Percentiles rank a stretch among this genome's conserved stretches.
Conservation (phyloP, 306 rosid species). For the Citrullus mucosospermus region DNA sequence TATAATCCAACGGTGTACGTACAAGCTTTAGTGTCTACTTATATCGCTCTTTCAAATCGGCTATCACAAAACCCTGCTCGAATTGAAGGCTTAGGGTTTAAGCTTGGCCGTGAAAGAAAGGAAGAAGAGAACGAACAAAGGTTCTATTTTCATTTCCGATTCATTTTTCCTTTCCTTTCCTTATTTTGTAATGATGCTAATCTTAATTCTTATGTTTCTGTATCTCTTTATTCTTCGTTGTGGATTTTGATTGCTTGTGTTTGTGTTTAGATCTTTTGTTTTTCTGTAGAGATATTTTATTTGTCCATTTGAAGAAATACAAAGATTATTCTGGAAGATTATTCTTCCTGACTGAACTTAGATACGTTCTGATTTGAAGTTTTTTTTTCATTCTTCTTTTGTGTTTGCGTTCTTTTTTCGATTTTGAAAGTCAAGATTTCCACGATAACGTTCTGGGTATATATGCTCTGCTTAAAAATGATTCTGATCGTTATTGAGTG, state of each 20-base stretch:
- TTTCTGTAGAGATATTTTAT: background rate
- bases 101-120: background rate
- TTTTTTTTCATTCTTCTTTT: background rate
- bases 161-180: background rate
- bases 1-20: background rate
- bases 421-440: background rate
- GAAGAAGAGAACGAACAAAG: background rate
- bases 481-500: background rate
- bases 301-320: background rate
- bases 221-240: too few species aligned
- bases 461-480: background rate
- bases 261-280: background rate
- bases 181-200: background rate
- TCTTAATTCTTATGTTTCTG: background rate
- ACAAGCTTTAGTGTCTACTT: background rate
- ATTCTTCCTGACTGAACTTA: background rate
- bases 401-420: background rate
- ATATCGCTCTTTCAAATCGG: background rate
- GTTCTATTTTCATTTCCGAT: background rate
- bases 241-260: background rate
- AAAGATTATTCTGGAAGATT: background rate
- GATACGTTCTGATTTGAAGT: background rate
- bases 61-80: background rate
- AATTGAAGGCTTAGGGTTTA: background rate
- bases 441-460: background rate